These are phyloP conservation scores for Cicer judaicum DNA, from an alignment of 306 rosid species.

Conservation along the genomic window DNA sequence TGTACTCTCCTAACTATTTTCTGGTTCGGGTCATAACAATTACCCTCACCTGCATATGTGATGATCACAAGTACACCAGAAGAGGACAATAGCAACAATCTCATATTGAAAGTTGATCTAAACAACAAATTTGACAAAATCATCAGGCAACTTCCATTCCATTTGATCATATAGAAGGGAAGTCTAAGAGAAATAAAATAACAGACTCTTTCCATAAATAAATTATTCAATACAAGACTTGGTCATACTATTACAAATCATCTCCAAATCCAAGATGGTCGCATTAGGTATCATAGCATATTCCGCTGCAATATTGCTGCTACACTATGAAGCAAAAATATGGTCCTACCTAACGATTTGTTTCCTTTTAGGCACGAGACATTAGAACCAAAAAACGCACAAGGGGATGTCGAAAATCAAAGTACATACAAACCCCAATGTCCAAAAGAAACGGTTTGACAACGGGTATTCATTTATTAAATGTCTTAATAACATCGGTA, in stretches of 20 bases:
- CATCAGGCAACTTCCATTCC: slow-evolving; percentile 10
- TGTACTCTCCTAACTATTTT: slow-evolving; percentile 7
- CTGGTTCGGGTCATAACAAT: not conserved
- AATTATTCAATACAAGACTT: not conserved
- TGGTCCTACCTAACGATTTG: not conserved
- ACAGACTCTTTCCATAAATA: not conserved
- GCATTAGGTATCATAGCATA: not conserved
- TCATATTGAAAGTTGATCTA: not conserved
- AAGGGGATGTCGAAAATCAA: not conserved
- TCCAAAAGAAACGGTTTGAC: slow-evolving; percentile 10
- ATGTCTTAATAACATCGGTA: slow-evolving; percentile 4
- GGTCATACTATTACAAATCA: not conserved
- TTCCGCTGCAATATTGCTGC: slow-evolving; percentile 8
- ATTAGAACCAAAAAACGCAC: slow-evolving; percentile 8
- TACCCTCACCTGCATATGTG: slow-evolving; percentile 7
- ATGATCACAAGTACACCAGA: not conserved
- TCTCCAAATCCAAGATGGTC: not conserved
- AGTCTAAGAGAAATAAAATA: not conserved
- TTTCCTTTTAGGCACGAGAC: not conserved
- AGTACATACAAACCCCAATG: slow-evolving; percentile 8
- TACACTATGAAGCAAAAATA: not conserved
- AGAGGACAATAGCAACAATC: slow-evolving; percentile 8
- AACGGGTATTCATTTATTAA: not conserved
- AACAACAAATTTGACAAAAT: slow-evolving; percentile 27
- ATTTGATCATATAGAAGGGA: slow-evolving; percentile 1